Conservation (phyloP, 2,329 filamentous ascomycete genomes). For the Aureobasidium namibiae region DNA sequence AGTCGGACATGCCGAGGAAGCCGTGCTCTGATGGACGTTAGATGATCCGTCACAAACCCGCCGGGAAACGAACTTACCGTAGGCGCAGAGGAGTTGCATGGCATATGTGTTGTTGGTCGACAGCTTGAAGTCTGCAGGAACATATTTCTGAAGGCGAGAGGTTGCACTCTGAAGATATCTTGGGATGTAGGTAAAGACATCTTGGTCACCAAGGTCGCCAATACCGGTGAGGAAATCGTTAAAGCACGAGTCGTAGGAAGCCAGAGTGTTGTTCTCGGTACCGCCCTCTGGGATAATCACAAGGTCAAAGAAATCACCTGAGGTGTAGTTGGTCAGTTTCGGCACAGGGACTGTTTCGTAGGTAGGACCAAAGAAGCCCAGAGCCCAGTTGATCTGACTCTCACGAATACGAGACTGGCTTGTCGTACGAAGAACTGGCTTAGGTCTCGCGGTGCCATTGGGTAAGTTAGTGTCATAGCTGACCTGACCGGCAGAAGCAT, state of each 20-base stretch:
- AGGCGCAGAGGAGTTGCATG: conserved; percentile 44
- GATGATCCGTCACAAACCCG: not conserved
- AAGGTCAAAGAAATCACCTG: conserved; percentile 36
- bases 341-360: conserved; percentile 32
- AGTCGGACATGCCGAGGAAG: conserved; percentile 43
- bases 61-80: conserved; percentile 24
- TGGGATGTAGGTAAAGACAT: conserved; percentile 37
- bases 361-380: conserved; percentile 46
- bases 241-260: conserved; percentile 43
- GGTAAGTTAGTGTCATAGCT: conserved; percentile 43
- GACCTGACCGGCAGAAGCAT: conserved; percentile 39
- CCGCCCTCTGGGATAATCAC: conserved; percentile 44
- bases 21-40: conserved; percentile 28
- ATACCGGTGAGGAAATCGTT: conserved; percentile 31
- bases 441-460: conserved; percentile 38
- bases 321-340: conserved; percentile 31
- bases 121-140: conserved; percentile 41
- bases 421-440: conserved; percentile 47
- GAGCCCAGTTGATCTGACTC: conserved; percentile 45
- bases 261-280: conserved; percentile 46
- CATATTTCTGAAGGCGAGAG: conserved; percentile 38
- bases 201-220: conserved; percentile 34
- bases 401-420: conserved; percentile 47
- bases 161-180: conserved; percentile 40
- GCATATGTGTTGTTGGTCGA: conserved; percentile 43